A percentile compares a stretch with the other conserved stretches of the same genome.
Evolutionary conservation across 305 asterid genomes (phyloP).

Genomic region (Galium porrigens): DNA sequence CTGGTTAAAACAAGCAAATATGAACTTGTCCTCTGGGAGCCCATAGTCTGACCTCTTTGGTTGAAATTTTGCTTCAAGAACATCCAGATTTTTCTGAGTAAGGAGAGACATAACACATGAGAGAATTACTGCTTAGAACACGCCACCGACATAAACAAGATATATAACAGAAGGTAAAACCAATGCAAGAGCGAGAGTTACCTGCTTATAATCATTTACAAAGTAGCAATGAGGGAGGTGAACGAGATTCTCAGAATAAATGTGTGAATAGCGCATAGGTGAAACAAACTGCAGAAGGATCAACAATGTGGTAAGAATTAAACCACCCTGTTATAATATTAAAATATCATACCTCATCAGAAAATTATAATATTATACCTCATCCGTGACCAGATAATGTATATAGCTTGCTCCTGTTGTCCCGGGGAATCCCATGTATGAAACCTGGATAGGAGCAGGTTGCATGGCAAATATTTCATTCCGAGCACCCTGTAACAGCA

Average conservation of each 20-base stretch:
- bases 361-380: conserved; percentile 29
- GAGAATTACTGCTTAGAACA: background rate
- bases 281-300: conserved; percentile 69
- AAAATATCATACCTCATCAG: conserved; percentile 29
- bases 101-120: conserved; percentile 6
- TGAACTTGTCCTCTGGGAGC: conserved; percentile 76
- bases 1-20: conserved; percentile 95
- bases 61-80: conserved; percentile 61
- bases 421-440: conserved; percentile 99
- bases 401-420: conserved; percentile 91
- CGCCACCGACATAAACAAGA: background rate
- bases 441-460: conserved; percentile 98
- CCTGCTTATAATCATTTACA: conserved; percentile 96
- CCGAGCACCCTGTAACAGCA: conserved; percentile 69
- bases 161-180: background rate
- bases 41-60: conserved; percentile 86
- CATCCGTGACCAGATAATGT: conserved; percentile 87
- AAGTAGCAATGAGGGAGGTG: conserved; percentile 95
- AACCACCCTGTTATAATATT: background rate
- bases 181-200: conserved; percentile 14
- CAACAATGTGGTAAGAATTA: background rate
- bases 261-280: conserved; percentile 57
- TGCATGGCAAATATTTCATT: conserved; percentile 97
- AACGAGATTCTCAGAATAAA: conserved; percentile 88
- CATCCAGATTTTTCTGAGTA: conserved; percentile 74